These are phyloP conservation scores for Saccharomycopsis sp. DNA, from an alignment of 805 yeast species.

Conservation along the genomic window DNA sequence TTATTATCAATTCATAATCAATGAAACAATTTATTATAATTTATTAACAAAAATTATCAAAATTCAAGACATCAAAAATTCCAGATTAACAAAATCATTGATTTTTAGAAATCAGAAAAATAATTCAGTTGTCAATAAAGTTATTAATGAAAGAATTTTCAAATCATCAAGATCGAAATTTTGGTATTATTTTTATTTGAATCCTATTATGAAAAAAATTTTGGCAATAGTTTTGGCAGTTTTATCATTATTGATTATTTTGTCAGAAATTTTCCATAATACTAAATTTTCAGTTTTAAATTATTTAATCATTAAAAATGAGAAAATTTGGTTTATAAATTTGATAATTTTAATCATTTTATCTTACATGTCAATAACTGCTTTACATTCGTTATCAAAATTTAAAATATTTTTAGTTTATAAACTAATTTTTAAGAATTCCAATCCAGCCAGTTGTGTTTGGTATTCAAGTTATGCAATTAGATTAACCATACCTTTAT, in stretches of 20 bases:
- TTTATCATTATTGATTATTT: conserved; percentile 45
- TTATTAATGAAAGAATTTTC: conserved; percentile 22
- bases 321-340: conserved; percentile 22
- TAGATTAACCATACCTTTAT: conserved; percentile 71
- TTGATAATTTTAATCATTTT: conserved; percentile 34
- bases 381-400: conserved; percentile 55
- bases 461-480: conserved; percentile 76
- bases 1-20: conserved; percentile 40
- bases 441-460: conserved; percentile 65
- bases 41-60: conserved; percentile 37
- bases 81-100: conserved; percentile 27
- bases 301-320: conserved; percentile 25
- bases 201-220: conserved; percentile 37
- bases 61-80: conserved; percentile 48
- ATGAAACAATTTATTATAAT: conserved; percentile 45
- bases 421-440: conserved; percentile 58
- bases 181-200: conserved; percentile 30
- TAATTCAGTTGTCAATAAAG: conserved; percentile 17
- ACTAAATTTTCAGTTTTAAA: conserved; percentile 55
- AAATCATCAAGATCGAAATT: conserved; percentile 34
- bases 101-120: conserved; percentile 23
- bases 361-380: conserved; percentile 58
- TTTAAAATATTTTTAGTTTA: conserved; percentile 67
- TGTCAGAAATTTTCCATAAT: conserved; percentile 69
- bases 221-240: conserved; percentile 32